Evolutionary conservation across 2,329 filamentous ascomycete genomes (phyloP), one percentile per base, ranked within the genome.

Genomic region (Trichophyton schoenleinii): DNA sequence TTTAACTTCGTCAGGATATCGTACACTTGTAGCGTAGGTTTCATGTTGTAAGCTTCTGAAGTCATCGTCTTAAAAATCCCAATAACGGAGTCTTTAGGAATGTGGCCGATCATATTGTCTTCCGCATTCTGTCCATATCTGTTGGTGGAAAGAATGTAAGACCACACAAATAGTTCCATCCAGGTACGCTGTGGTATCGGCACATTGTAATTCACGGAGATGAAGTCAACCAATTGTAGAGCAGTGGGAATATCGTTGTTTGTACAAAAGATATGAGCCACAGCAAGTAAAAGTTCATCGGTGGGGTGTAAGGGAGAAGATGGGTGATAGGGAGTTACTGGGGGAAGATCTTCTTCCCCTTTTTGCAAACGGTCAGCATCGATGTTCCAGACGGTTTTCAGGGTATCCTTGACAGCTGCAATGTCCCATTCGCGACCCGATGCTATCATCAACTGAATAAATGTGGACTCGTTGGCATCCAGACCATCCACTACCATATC

Each of bases 191-290:
- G 67, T 0, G 83, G 73, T 42, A 92, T 83, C 0, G 75, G 64
- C 25, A 92, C 73, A 1, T 74, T 64, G 71, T 87, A 88, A 5
- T 76, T 75, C 0, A 73, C 73, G 0, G 87, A 86, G 57, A 91
- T 70, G 66, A 82, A 82, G 63, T 87, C 80, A 11, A 91, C 73
- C 0, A 87, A 68, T 46, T 81, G 78, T 28, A 86, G 68, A 11
- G 83, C 87, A 1, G 79, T 75, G 0, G 77, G 70, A 3, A 90
- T 77, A 60, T 86, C 78, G 57, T 81, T 84, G 71, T 86, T 88
- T 63, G 79, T 80, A n/a, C 86, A 82, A 64, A 86, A 88, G 0
- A 79, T 77, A 68, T 89, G 84, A 4, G 86, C 85, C n/a, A 91
- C 74, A 7, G 85, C 81, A 60, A 82, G 77, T 22, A 92, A 77